Conservation (phyloP, 176 grass and related monocot species). For the Cenchrus purpureus region DNA sequence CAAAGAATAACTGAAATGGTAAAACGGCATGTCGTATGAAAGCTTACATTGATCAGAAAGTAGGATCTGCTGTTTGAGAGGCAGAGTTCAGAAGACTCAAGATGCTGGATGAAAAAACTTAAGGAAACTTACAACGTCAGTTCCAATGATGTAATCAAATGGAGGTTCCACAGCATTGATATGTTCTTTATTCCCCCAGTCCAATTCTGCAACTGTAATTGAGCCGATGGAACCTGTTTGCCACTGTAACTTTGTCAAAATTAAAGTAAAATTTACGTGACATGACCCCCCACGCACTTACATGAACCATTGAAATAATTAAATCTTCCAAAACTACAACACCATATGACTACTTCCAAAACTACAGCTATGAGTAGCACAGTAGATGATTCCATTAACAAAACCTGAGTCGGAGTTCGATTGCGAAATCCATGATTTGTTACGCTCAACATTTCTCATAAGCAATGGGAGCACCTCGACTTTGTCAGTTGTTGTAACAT, state of each 20-base stretch:
- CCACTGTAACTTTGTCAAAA: slow-evolving; percentile 23
- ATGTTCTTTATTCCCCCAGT: slow-evolving; percentile 88
- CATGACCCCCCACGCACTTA: not conserved
- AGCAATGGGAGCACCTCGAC: slow-evolving; percentile 89
- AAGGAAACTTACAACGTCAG: slow-evolving; percentile 87
- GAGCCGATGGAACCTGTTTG: slow-evolving; percentile 67
- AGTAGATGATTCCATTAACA: not conserved
- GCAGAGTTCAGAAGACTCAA: not conserved
- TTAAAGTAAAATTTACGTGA: not conserved
- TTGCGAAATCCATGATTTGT: slow-evolving; percentile 79
- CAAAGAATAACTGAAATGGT: not conserved
- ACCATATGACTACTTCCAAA: not conserved
- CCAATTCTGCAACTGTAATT: slow-evolving; percentile 76
- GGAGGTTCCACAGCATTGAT: slow-evolving; percentile 77
- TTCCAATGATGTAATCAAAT: slow-evolving; percentile 98
- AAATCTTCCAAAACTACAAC: not conserved
- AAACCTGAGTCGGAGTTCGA: slow-evolving; percentile 79
- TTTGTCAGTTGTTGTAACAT: slow-evolving; percentile 85
- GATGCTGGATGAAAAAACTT: slow-evolving; percentile 40
- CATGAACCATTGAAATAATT: not conserved
- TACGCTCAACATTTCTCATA: slow-evolving; percentile 85
- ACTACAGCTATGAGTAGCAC: not conserved
- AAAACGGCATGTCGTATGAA: not conserved
- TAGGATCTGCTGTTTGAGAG: not conserved
- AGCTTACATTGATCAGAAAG: not conserved